phyloP scores from a whole-genome alignment of 768 basidiomycete genomes.

The Phallus indusiatus region DNA sequence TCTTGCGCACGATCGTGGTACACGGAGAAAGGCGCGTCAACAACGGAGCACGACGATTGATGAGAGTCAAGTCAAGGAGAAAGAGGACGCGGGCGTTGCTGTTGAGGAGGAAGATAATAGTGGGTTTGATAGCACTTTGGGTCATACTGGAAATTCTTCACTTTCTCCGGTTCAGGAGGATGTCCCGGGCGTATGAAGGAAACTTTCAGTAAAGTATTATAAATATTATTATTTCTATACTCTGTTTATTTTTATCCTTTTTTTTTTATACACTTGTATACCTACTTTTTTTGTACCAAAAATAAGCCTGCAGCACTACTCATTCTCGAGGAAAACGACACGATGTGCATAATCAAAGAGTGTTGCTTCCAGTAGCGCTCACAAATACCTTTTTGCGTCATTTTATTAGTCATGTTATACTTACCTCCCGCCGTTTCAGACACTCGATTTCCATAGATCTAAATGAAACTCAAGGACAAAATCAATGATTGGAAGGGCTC shows the following conservation, averaged over 20 bases:
- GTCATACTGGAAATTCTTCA: neutral
- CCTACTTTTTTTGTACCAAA: too few species aligned
- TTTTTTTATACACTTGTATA: too few species aligned
- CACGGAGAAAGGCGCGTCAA: neutral
- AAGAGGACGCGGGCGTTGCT: neutral
- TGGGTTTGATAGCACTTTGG: neutral
- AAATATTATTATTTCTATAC: too few species aligned
- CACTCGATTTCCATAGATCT: neutral
- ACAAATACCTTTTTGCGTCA: too few species aligned
- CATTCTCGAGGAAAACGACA: too few species aligned
- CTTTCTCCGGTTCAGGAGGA: neutral
- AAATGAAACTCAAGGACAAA: constrained; percentile 70
- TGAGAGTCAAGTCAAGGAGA: neutral
- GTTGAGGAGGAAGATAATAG: neutral
- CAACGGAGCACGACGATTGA: neutral
- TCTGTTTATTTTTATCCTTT: too few species aligned
- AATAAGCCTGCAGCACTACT: too few species aligned
- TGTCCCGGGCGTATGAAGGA: neutral
- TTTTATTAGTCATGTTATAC: too few species aligned
- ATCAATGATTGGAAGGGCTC: constrained; percentile 34
- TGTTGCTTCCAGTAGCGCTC: too few species aligned
- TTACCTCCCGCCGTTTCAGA: too few species aligned
- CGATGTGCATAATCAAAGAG: too few species aligned
- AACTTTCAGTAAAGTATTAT: too few species aligned
- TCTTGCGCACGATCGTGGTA: neutral